phyloP scores from a whole-genome alignment of 441 rosid genomes.

The Aleurites moluccanus region DNA sequence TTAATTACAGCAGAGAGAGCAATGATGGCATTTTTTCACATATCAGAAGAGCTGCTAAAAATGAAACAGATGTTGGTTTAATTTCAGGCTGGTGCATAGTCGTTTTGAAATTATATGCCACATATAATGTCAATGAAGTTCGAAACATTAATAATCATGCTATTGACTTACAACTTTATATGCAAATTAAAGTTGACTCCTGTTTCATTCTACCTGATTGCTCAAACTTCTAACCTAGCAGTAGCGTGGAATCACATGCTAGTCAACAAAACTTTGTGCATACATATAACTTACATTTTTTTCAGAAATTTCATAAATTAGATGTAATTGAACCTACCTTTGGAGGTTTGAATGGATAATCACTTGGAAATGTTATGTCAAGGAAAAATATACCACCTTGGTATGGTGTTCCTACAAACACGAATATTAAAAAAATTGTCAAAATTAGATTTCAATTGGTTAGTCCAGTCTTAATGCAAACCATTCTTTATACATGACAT shows the following conservation, averaged over 20 bases:
- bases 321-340: slow-evolving; percentile 44
- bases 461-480: not conserved
- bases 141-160: not conserved
- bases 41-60: not conserved
- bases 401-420: slow-evolving; percentile 72
- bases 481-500: not conserved
- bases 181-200: not conserved
- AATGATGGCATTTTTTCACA: not conserved
- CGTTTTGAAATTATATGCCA: not conserved
- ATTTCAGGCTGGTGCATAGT: not conserved
- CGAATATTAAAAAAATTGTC: slow-evolving; percentile 13
- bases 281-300: too few species aligned
- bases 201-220: not conserved
- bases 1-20: not conserved
- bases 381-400: slow-evolving; percentile 82
- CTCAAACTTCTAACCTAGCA: not conserved
- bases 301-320: not conserved
- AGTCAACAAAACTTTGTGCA: not conserved
- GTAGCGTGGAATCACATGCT: not conserved
- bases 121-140: not conserved
- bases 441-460: slow-evolving; percentile 6
- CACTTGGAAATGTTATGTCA: slow-evolving; percentile 69
- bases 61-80: not conserved
- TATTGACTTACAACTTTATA: not conserved
- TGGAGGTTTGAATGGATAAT: slow-evolving; percentile 94